Evolutionary conservation across 352 stramenopile species (phyloP), one percentile per base, ranked within the genome.

Genomic region (Globisporangium spinosum): DNA sequence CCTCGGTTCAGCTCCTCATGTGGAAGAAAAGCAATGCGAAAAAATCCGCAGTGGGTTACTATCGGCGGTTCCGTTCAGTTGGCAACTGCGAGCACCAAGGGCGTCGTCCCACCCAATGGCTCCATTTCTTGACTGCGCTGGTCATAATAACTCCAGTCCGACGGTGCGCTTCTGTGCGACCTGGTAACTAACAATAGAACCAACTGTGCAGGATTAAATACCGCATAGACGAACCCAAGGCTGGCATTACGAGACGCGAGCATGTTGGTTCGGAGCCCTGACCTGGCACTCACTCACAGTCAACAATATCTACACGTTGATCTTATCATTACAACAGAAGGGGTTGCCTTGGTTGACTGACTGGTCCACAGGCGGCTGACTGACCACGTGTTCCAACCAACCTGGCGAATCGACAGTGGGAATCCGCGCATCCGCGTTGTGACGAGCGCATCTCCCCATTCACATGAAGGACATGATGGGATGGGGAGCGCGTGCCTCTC

Each of bases 41-140:
- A 23, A 62, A 62, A 58, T 58, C 53, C 25, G 27, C 34, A 32
- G 10, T 61, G 56, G 56, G 29, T 61, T 61, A 20, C 56, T 43
- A 32, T 23, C 56, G 32, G 13, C 17, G 34, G 15, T 49, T 62
- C 29, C 5, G 57, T 62, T 15, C 57, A 62, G 57, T 49, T n/a
- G 57, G 57, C 57, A 62, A 62, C 57, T 62, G 57, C 57, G 38
- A 59, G 25, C 34, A 32, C 12, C 54, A 23, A 49, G 6, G 1
- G 29, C 8, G 38, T 3, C 12, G 10, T 62, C 57, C 57, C 34
- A 62, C 57, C 9, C 12, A 32, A 20, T 51, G 57, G 57, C 57
- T 32, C 20, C n/a, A 62, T 23, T 4, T 20, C n/a, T 62, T 32
- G 34, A 49, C 57, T 51, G n/a, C 34, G 15, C 54, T 38, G 54